Evolutionary conservation across 306 rosid genomes (phyloP).

Genomic region (Medicago lupulina): DNA sequence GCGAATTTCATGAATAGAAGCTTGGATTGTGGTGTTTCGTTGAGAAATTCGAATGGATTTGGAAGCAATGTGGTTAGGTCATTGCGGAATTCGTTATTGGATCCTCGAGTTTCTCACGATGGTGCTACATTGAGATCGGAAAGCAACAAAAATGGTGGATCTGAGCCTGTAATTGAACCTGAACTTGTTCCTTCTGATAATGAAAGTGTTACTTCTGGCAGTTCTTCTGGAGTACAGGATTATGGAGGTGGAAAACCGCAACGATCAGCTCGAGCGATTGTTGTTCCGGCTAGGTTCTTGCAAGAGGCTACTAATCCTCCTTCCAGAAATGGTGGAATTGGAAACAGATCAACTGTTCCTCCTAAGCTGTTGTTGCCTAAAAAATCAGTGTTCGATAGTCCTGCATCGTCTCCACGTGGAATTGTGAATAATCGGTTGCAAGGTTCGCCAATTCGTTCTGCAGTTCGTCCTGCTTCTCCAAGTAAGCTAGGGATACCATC

Average conservation of each 20-base stretch:
- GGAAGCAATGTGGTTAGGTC: slow-evolving; percentile 65
- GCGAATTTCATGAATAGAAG: slow-evolving; percentile 64
- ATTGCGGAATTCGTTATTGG: slow-evolving; percentile 61
- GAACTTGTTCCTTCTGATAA: slow-evolving; percentile 63
- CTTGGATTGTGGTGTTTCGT: slow-evolving; percentile 60
- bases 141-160: slow-evolving; percentile 54
- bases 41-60: slow-evolving; percentile 52
- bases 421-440: slow-evolving; percentile 56
- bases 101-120: slow-evolving; percentile 47
- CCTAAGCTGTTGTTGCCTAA: slow-evolving; percentile 55
- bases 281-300: slow-evolving; percentile 75
- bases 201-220: slow-evolving; percentile 79
- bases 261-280: slow-evolving; percentile 54
- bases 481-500: slow-evolving; percentile 54
- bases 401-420: slow-evolving; percentile 70
- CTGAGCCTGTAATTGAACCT: slow-evolving; percentile 46
- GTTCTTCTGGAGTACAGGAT: slow-evolving; percentile 56
- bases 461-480: slow-evolving; percentile 74
- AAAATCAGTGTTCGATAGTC: slow-evolving; percentile 56
- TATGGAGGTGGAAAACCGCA: slow-evolving; percentile 45
- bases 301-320: slow-evolving; percentile 65
- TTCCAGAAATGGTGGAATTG: slow-evolving; percentile 53
- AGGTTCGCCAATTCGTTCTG: slow-evolving; percentile 66
- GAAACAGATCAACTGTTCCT: slow-evolving; percentile 48
- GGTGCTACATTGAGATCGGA: slow-evolving; percentile 47